phyloP scores from a whole-genome alignment of 2,329 filamentous ascomycete genomes.

The Colletotrichum chlorophyti region DNA sequence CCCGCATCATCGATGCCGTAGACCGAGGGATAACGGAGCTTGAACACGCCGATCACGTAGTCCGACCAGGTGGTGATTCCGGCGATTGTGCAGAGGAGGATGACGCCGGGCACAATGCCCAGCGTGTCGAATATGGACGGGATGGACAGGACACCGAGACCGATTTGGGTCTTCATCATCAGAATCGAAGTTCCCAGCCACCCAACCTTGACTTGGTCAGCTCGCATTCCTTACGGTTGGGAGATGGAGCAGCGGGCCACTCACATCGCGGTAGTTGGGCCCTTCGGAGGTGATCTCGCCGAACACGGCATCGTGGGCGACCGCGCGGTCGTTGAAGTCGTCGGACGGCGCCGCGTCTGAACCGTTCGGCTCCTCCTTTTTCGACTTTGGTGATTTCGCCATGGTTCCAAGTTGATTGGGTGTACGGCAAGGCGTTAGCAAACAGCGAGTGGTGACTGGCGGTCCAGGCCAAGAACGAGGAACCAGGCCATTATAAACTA shows the following conservation, averaged over 20 bases:
- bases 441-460: too few species aligned
- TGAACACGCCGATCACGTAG: conserved; percentile 56
- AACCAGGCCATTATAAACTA: too few species aligned
- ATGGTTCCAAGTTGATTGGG: too few species aligned
- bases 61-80: conserved; percentile 54
- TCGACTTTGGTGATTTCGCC: background rate
- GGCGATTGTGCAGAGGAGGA: conserved; percentile 46
- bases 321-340: background rate
- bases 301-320: conserved; percentile 40
- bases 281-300: conserved; percentile 37
- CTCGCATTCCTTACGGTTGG: background rate
- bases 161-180: conserved; percentile 53
- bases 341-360: background rate
- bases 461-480: too few species aligned
- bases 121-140: conserved; percentile 51
- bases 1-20: conserved; percentile 61
- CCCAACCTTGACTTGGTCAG: conserved; percentile 39
- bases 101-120: conserved; percentile 54
- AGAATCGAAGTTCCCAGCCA: conserved; percentile 49
- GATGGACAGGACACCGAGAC: conserved; percentile 54
- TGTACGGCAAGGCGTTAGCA: too few species aligned
- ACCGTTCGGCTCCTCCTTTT: background rate
- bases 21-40: conserved; percentile 53
- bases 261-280: conserved; percentile 13
- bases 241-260: conserved; percentile 37